Percentiles rank a stretch among this genome's conserved stretches.
Conservation (phyloP, 345 rosid species). For the Psidium guajava region DNA sequence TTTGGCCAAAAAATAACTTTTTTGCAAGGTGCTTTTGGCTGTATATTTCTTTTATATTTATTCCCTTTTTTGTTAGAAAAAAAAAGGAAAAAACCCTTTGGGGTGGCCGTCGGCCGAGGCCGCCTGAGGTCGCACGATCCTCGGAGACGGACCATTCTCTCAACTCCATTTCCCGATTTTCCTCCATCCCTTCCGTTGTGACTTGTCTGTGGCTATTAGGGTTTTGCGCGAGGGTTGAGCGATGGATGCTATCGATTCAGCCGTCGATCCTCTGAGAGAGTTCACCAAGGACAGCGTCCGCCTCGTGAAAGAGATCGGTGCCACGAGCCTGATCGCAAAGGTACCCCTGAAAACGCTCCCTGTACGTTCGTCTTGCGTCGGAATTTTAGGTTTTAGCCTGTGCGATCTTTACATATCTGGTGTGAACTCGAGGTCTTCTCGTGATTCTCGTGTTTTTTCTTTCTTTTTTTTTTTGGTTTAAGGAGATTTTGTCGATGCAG, state of each 20-base stretch:
- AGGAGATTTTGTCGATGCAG: slow-evolving; percentile 14
- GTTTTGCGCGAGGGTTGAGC: background rate
- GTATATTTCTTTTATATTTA: too few species aligned
- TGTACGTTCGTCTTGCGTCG: background rate
- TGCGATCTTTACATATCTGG: background rate
- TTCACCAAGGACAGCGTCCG: slow-evolving; percentile 71
- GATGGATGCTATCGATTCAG: slow-evolving; percentile 73
- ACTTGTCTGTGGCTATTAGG: background rate
- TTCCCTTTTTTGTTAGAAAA: too few species aligned
- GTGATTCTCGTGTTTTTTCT: background rate
- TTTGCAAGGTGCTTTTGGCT: too few species aligned
- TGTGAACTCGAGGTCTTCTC: background rate
- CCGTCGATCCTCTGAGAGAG: slow-evolving; percentile 58
- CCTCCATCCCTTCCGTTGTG: background rate
- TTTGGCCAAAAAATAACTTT: too few species aligned
- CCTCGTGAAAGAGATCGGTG: slow-evolving; percentile 72
- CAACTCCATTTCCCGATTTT: background rate
- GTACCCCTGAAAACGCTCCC: slow-evolving; percentile 1
- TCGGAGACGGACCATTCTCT: background rate
- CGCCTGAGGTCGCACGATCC: too few species aligned
- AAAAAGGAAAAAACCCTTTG: too few species aligned
- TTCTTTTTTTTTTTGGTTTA: too few species aligned
- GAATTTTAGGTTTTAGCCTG: background rate
- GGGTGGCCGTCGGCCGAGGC: too few species aligned
- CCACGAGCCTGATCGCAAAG: slow-evolving; percentile 76